A percentile compares a stretch with the other conserved stretches of the same genome.
Evolutionary conservation across 352 stramenopile species (phyloP).

Genomic region (Phytopythium ostracodes): DNA sequence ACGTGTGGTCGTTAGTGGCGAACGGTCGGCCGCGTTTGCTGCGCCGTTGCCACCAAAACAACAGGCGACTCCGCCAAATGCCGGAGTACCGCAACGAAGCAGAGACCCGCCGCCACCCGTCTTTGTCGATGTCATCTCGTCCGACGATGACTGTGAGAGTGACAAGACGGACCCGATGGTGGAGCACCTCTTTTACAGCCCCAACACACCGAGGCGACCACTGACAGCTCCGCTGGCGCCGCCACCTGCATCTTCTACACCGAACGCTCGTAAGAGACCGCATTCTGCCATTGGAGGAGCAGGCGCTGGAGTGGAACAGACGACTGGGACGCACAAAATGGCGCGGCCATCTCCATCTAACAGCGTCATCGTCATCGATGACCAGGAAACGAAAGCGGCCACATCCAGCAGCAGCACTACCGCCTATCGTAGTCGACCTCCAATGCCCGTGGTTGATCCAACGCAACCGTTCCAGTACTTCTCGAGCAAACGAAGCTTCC

Average conservation of each 20-base stretch:
- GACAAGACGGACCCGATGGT: constrained; percentile 71
- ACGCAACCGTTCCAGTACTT: constrained; percentile 56
- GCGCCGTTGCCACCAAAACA: neutral
- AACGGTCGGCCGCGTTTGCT: neutral
- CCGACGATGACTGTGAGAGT: constrained; percentile 53
- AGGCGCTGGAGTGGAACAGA: neutral
- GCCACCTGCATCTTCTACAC: constrained; percentile 42
- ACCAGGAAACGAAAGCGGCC: neutral
- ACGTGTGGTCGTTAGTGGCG: neutral
- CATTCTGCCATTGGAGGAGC: neutral
- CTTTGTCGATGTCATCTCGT: constrained; percentile 59
- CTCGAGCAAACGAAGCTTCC: constrained; percentile 11
- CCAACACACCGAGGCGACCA: constrained; percentile 43
- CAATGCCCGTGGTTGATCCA: constrained; percentile 8
- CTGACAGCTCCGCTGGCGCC: neutral
- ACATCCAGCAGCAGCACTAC: neutral
- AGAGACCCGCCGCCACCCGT: constrained; percentile 19
- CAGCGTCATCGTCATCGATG: neutral
- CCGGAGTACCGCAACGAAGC: neutral
- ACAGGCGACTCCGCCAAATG: neutral
- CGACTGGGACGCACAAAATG: neutral
- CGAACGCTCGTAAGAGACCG: constrained; percentile 11
- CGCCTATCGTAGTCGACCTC: neutral
- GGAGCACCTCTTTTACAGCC: constrained; percentile 75
- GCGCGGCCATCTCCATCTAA: neutral